phyloP scores from a whole-genome alignment of 225 moss, liverwort and hornwort species.

The Physcomitrium patens region DNA sequence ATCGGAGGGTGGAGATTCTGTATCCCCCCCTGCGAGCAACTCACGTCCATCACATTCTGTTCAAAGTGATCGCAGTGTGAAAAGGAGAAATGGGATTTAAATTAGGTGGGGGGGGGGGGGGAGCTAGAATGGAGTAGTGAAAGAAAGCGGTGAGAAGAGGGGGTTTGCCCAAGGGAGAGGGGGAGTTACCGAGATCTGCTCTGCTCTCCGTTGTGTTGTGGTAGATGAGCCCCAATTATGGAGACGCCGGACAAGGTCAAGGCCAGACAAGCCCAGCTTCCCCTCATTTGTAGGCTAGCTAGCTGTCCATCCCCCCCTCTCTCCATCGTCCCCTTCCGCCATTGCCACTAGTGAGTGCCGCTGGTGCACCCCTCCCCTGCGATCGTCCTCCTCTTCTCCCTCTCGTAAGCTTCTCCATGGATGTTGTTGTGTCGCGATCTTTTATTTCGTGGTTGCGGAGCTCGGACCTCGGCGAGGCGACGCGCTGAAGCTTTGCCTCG shows the following conservation, averaged over 20 bases:
- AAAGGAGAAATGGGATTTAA: no score
- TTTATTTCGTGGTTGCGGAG: background rate
- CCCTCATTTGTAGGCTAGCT: background rate
- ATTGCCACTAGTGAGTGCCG: constrained; percentile 24
- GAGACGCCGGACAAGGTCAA: constrained; percentile 44
- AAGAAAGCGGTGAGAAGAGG: no score
- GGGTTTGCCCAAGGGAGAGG: background rate
- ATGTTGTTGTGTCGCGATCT: constrained; percentile 1
- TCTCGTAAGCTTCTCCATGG: background rate
- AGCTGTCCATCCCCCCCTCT: background rate
- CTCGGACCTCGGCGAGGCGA: background rate
- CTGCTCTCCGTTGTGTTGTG: no score
- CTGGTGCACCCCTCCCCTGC: background rate
- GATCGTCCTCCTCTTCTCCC: background rate
- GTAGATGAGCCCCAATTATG: constrained; percentile 43
- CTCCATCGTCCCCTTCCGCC: background rate
- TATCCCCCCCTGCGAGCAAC: no score
- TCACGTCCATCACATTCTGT: no score
- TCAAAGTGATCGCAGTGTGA: no score
- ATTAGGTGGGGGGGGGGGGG: no score
- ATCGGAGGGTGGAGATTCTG: no score
- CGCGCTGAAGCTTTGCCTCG: background rate
- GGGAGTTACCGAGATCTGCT: constrained; percentile 12
- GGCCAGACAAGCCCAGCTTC: background rate
- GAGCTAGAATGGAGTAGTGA: no score